These are phyloP conservation scores for Neospermospora avenae DNA, from an alignment of 2,329 filamentous ascomycete genomes.

Conservation along the genomic window DNA sequence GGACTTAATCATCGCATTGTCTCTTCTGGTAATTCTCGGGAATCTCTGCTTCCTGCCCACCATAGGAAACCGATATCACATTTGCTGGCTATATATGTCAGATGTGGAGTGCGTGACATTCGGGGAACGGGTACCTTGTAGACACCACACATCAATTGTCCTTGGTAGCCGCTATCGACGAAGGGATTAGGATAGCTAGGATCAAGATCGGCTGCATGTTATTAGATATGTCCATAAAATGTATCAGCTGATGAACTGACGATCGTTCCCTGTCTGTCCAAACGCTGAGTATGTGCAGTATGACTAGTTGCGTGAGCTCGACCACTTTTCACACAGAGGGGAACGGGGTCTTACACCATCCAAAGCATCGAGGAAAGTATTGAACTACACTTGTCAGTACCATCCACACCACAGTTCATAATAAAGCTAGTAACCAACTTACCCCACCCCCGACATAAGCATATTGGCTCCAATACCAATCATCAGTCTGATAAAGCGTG, in stretches of 20 bases:
- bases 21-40: conserved; percentile 50
- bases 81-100: conserved; percentile 4
- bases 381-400: conserved; percentile 32
- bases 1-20: conserved; percentile 44
- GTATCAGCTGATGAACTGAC: neutral
- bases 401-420: neutral
- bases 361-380: conserved; percentile 45
- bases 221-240: neutral
- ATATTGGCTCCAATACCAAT: conserved; percentile 34
- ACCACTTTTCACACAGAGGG: neutral
- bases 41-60: conserved; percentile 43
- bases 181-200: conserved; percentile 28
- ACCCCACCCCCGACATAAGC: conserved; percentile 27
- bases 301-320: conserved; percentile 1
- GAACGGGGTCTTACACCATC: conserved; percentile 34
- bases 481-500: conserved; percentile 41
- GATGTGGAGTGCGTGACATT: neutral
- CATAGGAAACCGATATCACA: conserved; percentile 12
- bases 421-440: neutral
- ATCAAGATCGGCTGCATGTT: conserved; percentile 14
- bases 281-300: conserved; percentile 30
- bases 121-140: conserved; percentile 28
- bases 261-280: conserved; percentile 27
- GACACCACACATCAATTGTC: conserved; percentile 38
- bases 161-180: conserved; percentile 31